Conservation (phyloP, 306 rosid genomes). For the Prunus mongolica region DNA sequence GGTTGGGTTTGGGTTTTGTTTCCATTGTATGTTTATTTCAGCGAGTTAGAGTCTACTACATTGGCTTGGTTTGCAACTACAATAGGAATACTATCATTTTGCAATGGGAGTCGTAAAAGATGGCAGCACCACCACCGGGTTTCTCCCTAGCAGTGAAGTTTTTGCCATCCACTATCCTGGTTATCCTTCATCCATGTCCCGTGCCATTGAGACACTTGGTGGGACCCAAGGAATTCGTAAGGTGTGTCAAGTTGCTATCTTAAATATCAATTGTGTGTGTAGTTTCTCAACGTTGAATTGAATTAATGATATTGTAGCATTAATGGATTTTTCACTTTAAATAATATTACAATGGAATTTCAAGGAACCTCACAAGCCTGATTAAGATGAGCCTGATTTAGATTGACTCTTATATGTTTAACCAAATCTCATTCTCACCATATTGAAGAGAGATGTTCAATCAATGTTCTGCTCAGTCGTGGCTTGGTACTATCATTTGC, state of each 20-base stretch:
- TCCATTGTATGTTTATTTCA: too few species aligned
- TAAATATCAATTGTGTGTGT: not conserved
- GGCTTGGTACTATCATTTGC: not conserved
- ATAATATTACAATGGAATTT: too few species aligned
- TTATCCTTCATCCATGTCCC: constrained; percentile 59
- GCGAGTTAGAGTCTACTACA: too few species aligned
- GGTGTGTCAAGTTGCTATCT: constrained; percentile 31
- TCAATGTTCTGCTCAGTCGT: not conserved
- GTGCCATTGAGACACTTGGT: constrained; percentile 63
- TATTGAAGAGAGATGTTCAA: not conserved
- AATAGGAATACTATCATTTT: not conserved
- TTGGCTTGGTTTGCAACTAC: not conserved
- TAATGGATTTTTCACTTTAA: not conserved
- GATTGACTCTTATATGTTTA: not conserved
- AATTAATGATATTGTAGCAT: not conserved
- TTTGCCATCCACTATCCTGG: constrained; percentile 74
- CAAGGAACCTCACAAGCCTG: not conserved
- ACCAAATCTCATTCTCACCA: not conserved
- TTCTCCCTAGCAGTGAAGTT: constrained; percentile 43
- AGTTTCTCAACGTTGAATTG: not conserved
- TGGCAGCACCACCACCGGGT: constrained; percentile 58
- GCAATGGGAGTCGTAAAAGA: constrained; percentile 61
- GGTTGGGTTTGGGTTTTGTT: too few species aligned
- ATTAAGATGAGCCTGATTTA: not conserved
- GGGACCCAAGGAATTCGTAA: constrained; percentile 60